Conservation (phyloP, 2,329 filamentous ascomycete genomes). For the Exophiala xenobiotica region DNA sequence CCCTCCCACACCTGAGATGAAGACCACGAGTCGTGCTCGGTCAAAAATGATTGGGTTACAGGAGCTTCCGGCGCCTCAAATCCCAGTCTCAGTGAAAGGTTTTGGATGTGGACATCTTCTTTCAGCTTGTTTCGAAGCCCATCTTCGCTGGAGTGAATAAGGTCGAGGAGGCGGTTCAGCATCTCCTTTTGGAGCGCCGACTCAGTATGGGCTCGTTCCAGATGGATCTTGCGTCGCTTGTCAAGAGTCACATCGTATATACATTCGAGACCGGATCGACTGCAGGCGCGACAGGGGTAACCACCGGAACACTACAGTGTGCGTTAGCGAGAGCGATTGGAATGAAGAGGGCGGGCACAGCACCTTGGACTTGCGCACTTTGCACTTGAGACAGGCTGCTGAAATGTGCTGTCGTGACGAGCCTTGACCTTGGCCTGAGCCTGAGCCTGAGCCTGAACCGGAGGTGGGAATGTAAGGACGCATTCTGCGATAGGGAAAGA, state of each 20-base stretch:
- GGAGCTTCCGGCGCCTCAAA: neutral
- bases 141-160: conserved; percentile 1
- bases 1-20: neutral
- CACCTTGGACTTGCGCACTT: conserved; percentile 13
- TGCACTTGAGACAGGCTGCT: conserved; percentile 35
- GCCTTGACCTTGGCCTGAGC: neutral
- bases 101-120: conserved; percentile 1
- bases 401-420: conserved; percentile 35
- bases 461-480: neutral
- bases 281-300: conserved; percentile 11
- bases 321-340: neutral
- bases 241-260: conserved; percentile 11
- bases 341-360: neutral
- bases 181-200: conserved; percentile 11
- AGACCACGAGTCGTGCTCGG: neutral
- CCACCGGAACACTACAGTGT: conserved; percentile 10
- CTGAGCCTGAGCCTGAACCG: neutral
- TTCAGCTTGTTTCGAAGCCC: neutral
- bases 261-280: conserved; percentile 8
- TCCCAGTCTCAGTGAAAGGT: conserved; percentile 8
- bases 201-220: conserved; percentile 13
- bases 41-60: neutral
- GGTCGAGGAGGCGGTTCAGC: conserved; percentile 7
- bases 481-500: neutral
- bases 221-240: conserved; percentile 13